phyloP scores from a whole-genome alignment of 2,329 filamentous ascomycete genomes.

The Xylaria sp. region DNA sequence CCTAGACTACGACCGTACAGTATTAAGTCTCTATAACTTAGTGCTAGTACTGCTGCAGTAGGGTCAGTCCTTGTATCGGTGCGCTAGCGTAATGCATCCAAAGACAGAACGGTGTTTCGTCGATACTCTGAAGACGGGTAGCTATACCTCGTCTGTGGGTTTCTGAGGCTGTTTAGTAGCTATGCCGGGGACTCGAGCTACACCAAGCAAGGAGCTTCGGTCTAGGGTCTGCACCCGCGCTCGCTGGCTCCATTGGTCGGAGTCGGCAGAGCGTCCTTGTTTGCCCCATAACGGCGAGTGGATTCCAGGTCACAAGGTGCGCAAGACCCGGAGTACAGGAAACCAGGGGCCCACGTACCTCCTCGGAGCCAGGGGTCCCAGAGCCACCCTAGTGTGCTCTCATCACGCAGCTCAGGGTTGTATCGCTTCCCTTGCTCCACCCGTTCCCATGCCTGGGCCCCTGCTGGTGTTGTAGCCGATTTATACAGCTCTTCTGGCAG shows the following conservation, averaged over 20 bases:
- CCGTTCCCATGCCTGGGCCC: conserved; percentile 13
- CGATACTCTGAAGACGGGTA: conserved; percentile 23
- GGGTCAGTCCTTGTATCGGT: conserved; percentile 9
- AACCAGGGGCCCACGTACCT: conserved; percentile 27
- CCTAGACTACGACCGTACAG: background rate
- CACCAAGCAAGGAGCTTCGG: conserved; percentile 32
- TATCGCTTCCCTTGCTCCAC: conserved; percentile 21
- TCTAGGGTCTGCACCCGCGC: conserved; percentile 27
- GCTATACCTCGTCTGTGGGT: conserved; percentile 19
- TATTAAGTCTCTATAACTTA: background rate
- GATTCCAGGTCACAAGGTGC: conserved; percentile 41
- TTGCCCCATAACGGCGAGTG: conserved; percentile 33
- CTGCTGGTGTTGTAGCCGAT: conserved; percentile 8
- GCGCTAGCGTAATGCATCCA: conserved; percentile 12
- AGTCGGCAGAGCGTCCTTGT: conserved; percentile 13
- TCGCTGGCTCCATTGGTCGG: conserved; percentile 26
- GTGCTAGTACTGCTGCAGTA: too few species aligned
- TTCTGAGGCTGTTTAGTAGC: conserved; percentile 21
- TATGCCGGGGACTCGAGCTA: conserved; percentile 32
- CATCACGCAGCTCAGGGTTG: conserved; percentile 27
- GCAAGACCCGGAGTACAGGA: conserved; percentile 31
- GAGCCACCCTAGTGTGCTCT: conserved; percentile 1
- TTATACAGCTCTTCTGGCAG: conserved; percentile 18
- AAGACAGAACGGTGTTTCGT: conserved; percentile 14
- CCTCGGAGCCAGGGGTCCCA: conserved; percentile 21